phyloP scores from a whole-genome alignment of 345 rosid species.

The Boechera divaricarpa region DNA sequence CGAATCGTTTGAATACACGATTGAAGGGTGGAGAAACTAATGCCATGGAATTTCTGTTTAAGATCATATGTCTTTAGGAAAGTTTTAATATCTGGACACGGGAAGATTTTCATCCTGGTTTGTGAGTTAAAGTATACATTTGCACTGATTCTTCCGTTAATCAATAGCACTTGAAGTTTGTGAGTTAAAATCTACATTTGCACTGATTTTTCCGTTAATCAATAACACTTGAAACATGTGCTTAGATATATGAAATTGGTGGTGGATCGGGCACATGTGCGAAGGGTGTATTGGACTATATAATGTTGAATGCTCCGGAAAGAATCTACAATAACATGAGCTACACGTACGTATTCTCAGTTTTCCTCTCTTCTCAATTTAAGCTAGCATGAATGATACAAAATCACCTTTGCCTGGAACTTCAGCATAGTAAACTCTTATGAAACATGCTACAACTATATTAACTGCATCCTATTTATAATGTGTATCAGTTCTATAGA shows the following conservation, averaged over 20 bases:
- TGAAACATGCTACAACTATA: constrained; percentile 8
- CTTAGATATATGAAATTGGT: constrained; percentile 95
- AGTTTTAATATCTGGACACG: constrained; percentile 3
- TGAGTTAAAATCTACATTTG: background rate
- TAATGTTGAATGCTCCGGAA: constrained; percentile 90
- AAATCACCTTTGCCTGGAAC: background rate
- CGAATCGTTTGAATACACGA: background rate
- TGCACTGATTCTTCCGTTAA: constrained; percentile 12
- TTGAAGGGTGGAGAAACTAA: background rate
- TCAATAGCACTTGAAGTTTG: constrained; percentile 12
- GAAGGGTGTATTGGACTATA: constrained; percentile 93
- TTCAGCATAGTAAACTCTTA: background rate
- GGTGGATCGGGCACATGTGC: constrained; percentile 99
- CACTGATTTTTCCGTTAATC: constrained; percentile 1
- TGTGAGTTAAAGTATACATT: constrained; percentile 1
- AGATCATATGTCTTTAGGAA: background rate
- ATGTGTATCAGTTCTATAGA: constrained; percentile 75
- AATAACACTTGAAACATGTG: constrained; percentile 25
- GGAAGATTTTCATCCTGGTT: background rate
- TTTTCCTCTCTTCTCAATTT: constrained; percentile 25
- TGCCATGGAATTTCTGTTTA: background rate
- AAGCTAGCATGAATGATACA: constrained; percentile 16
- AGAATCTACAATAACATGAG: constrained; percentile 90
- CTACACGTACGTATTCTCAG: constrained; percentile 66
- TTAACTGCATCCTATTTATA: constrained; percentile 15